phyloP scores from a whole-genome alignment of 2,329 filamentous ascomycete genomes.

The Paracoccidioides lutzii region DNA sequence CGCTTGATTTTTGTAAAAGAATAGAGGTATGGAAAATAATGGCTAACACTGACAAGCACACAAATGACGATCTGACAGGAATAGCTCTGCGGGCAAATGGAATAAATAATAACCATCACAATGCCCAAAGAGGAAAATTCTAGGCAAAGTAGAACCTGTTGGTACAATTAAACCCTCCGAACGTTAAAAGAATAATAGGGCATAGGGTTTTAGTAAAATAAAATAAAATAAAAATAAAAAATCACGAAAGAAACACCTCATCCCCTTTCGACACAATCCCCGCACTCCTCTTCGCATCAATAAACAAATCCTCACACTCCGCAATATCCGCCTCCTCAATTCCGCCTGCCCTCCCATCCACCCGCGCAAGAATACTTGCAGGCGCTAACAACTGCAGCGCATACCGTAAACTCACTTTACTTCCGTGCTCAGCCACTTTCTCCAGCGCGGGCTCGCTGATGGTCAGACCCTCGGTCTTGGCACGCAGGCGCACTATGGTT shows the following conservation, averaged over 20 bases:
- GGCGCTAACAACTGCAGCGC: slow-evolving; percentile 84
- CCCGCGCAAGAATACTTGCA: slow-evolving; percentile 78
- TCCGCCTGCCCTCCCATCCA: slow-evolving; percentile 57
- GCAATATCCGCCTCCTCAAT: slow-evolving; percentile 66
- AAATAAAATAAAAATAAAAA: not conserved
- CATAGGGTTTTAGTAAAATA: not conserved
- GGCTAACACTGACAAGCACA: not conserved
- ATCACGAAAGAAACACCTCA: slow-evolving; percentile 51
- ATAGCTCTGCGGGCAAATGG: not conserved
- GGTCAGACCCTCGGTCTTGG: slow-evolving; percentile 65
- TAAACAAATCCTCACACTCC: slow-evolving; percentile 73
- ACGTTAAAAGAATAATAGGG: not conserved
- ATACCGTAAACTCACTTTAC: slow-evolving; percentile 81
- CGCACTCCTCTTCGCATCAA: slow-evolving; percentile 69
- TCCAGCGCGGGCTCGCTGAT: slow-evolving; percentile 74
- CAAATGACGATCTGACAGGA: not conserved
- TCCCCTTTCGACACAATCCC: slow-evolving; percentile 51
- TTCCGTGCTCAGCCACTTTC: slow-evolving; percentile 75
- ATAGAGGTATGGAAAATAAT: not conserved
- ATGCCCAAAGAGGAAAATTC: not conserved
- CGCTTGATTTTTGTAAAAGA: not conserved
- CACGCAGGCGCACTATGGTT: slow-evolving; percentile 74
- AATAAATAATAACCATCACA: not conserved
- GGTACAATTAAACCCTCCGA: not conserved
- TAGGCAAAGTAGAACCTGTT: not conserved